These are phyloP conservation scores for Eucalyptus rudis DNA, from an alignment of 345 rosid genomes.

Conservation along the genomic window DNA sequence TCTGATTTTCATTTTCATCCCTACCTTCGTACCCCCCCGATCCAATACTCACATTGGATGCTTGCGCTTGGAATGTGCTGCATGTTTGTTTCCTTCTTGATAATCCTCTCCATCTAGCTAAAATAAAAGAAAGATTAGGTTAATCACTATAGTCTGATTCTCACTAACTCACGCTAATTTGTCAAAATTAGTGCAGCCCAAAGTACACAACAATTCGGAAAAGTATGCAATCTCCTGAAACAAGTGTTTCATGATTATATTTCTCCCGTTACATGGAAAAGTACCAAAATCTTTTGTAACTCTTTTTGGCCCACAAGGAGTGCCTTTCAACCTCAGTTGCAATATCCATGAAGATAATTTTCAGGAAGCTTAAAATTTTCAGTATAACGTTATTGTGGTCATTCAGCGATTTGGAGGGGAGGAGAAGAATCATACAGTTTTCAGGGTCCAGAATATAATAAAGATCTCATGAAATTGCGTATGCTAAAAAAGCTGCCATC, in stretches of 20 bases:
- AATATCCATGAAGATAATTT: background rate
- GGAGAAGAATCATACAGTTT: background rate
- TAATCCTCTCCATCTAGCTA: constrained; percentile 63
- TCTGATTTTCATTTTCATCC: constrained; percentile 38
- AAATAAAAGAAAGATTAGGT: background rate
- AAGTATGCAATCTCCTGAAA: background rate
- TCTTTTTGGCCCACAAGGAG: background rate
- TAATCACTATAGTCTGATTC: background rate
- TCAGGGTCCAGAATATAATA: background rate
- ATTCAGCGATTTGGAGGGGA: background rate
- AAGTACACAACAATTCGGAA: background rate
- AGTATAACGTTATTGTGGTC: background rate
- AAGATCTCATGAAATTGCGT: background rate
- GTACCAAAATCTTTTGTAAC: background rate
- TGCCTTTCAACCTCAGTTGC: background rate
- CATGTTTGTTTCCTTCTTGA: constrained; percentile 13
- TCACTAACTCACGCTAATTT: background rate
- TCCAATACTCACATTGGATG: constrained; percentile 59
- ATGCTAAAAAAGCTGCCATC: background rate
- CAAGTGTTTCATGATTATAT: background rate
- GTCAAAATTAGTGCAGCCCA: background rate
- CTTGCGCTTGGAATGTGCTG: constrained; percentile 32
- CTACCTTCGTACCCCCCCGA: constrained; percentile 46
- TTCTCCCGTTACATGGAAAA: background rate
- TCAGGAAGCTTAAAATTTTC: background rate